Base-by-base conservation (phyloP, 2,329 filamentous ascomycete genomes). In the Tricladium varicosporioides region DNA sequence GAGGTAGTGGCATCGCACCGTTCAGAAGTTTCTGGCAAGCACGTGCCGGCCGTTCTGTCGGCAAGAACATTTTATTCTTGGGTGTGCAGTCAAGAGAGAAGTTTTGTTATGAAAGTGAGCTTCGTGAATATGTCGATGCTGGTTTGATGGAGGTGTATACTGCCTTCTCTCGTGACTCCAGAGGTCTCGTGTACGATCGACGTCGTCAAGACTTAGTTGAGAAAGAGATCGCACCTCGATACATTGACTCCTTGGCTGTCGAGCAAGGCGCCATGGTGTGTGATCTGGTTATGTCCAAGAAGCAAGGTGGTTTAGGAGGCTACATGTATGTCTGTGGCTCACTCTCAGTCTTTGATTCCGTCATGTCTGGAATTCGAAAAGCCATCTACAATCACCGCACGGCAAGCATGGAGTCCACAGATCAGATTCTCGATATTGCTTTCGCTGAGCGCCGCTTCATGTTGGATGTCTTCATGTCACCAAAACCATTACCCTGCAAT, bases 381-480 rank as follows among this genome's bases (percentile, higher is more conserved):
- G 80, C 80, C 2, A 76, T 83, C 16, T 83, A 81, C 60, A 78
- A 76, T 18, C 75, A 81, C 60, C 74, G 78, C 43, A 78, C 77
- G 2, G 74, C 79, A 1, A 81, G 77, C 0, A 78, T 80, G 71
- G 76, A 80, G 33, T 76, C 75, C 0, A 76, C 78, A 0, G 80
- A 82, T 53, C 66, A 74, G 32, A 75, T 82, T 50, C 67, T 82
- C 51, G 76, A 78, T 61, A 77, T 75, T 19, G 80, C 80, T 0
- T 82, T 82, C 56, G 79, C 79, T 0, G 80, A 83, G 66, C 72
- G 80, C 1, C 73, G 80, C 5, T 79, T 83, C 63, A 82, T 82
- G 80, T 67, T 82, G 0, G 79, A 82, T 57, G 78, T 82, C 43
- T 82, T 82, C 66, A 82, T 82, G 79, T 78, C 78, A 1, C 80